These are phyloP conservation scores for Trichoderma endophyticum DNA, from an alignment of 2,329 filamentous ascomycete species.

Conservation along the genomic window DNA sequence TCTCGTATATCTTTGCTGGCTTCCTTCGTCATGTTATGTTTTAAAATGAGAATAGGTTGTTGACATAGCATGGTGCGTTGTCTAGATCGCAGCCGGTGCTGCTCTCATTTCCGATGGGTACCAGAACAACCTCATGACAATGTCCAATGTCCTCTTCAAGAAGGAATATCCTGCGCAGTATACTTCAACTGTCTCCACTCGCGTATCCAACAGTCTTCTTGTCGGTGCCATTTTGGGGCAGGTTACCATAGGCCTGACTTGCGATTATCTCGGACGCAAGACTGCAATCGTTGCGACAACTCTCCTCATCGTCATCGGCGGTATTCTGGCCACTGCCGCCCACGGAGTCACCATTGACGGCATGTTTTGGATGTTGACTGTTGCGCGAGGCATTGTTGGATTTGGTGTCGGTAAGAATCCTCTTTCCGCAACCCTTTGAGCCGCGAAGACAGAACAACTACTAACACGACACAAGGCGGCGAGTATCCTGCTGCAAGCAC, in stretches of 20 bases:
- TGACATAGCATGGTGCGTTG: not conserved
- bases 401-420: conserved; percentile 38
- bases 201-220: conserved; percentile 36
- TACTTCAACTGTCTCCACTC: conserved; percentile 37
- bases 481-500: conserved; percentile 48
- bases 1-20: not conserved
- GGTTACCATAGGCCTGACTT: conserved; percentile 41
- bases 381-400: conserved; percentile 47
- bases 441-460: not conserved
- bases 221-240: conserved; percentile 44
- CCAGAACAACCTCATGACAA: conserved; percentile 38
- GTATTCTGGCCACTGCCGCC: conserved; percentile 44
- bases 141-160: conserved; percentile 32
- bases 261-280: conserved; percentile 48
- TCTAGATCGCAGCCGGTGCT: conserved; percentile 30
- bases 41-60: not conserved
- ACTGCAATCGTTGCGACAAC: conserved; percentile 46
- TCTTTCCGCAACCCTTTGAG: not conserved
- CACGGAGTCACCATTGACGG: conserved; percentile 43
- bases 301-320: conserved; percentile 45
- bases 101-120: conserved; percentile 38
- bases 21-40: not conserved
- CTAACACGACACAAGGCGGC: conserved; percentile 26
- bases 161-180: conserved; percentile 36
- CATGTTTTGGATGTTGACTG: conserved; percentile 53